Evolutionary conservation across 768 basidiomycete genomes (phyloP).

Genomic region (Gymnopilus dilepis): DNA sequence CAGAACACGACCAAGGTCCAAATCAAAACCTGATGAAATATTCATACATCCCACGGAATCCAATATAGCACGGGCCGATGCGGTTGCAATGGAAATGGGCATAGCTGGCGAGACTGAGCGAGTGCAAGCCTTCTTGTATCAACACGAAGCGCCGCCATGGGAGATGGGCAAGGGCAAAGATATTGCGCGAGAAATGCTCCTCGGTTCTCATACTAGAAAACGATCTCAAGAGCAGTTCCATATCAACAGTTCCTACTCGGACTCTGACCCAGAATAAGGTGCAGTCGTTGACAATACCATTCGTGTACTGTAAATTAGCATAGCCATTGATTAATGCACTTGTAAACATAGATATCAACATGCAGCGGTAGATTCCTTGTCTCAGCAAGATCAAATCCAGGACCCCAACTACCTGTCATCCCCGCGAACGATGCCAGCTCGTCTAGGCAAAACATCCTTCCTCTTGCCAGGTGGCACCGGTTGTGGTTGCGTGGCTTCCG

Average conservation of each 20-base stretch:
- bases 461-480: slow-evolving; percentile 38
- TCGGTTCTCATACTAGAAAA: slow-evolving; percentile 13
- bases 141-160: slow-evolving; percentile 49
- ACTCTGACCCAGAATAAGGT: slow-evolving; percentile 18
- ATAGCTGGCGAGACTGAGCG: slow-evolving; percentile 53
- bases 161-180: slow-evolving; percentile 55
- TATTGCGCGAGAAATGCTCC: slow-evolving; percentile 51
- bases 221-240: slow-evolving; percentile 25
- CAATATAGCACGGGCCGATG: slow-evolving; percentile 71
- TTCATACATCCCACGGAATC: slow-evolving; percentile 69
- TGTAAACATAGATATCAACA: slow-evolving; percentile 7
- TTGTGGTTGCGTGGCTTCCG: slow-evolving; percentile 53
- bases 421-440: slow-evolving; percentile 39
- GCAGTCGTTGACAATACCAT: not conserved
- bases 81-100: slow-evolving; percentile 59
- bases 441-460: slow-evolving; percentile 43
- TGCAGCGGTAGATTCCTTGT: slow-evolving; percentile 6
- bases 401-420: slow-evolving; percentile 23
- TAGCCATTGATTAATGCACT: slow-evolving; percentile 8
- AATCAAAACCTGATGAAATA: slow-evolving; percentile 61
- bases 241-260: slow-evolving; percentile 31
- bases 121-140: slow-evolving; percentile 43
- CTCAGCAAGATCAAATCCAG: not conserved
- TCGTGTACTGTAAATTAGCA: slow-evolving; percentile 9
- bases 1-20: slow-evolving; percentile 47